These are phyloP conservation scores for Pseudogymnoascus sp. DNA, from an alignment of 2,329 filamentous ascomycete genomes.

Conservation along the genomic window DNA sequence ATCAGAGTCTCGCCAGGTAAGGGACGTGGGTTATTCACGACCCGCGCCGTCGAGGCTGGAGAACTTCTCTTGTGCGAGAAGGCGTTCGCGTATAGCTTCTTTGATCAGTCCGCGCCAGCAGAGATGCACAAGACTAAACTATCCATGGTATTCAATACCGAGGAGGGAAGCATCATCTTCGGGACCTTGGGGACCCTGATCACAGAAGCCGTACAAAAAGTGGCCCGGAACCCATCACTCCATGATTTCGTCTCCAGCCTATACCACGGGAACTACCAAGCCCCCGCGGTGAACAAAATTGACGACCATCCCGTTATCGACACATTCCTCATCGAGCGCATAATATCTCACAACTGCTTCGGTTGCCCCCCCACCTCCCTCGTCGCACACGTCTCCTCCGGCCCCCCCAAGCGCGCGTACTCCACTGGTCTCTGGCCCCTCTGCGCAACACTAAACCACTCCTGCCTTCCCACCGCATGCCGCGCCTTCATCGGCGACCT, in stretches of 20 bases:
- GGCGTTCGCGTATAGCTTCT: constrained; percentile 36
- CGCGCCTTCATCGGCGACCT: constrained; percentile 47
- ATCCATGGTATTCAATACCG: constrained; percentile 5
- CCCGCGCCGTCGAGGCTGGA: constrained; percentile 37
- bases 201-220: constrained; percentile 35
- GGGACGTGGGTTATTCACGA: constrained; percentile 45
- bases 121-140: not conserved
- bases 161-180: constrained; percentile 4
- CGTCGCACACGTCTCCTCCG: constrained; percentile 20
- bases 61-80: constrained; percentile 49
- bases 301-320: constrained; percentile 38
- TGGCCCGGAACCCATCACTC: constrained; percentile 34
- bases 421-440: constrained; percentile 39
- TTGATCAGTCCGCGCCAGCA: not conserved
- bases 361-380: constrained; percentile 28
- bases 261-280: constrained; percentile 33
- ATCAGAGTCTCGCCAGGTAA: constrained; percentile 33
- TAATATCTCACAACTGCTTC: constrained; percentile 38
- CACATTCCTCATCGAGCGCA: constrained; percentile 39
- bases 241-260: constrained; percentile 31
- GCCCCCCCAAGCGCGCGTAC: not conserved
- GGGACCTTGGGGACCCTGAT: constrained; percentile 28
- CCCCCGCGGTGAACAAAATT: constrained; percentile 20
- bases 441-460: constrained; percentile 45
- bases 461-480: constrained; percentile 38